Conservation (phyloP, 352 stramenopile species). For the Phytophthora nicotianae region DNA sequence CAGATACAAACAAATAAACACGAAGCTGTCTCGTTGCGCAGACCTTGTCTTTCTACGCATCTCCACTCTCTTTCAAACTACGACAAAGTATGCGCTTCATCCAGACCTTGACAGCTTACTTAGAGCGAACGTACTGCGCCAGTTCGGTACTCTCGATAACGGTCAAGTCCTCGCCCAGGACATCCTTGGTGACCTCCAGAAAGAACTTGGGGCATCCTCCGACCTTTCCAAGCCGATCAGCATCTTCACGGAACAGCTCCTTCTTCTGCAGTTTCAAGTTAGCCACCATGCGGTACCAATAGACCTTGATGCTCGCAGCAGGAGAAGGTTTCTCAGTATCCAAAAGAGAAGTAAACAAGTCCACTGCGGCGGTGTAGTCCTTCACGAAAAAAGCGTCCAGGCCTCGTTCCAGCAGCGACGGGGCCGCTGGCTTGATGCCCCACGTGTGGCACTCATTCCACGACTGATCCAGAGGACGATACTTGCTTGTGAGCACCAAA, state of each 20-base stretch:
- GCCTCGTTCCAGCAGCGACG: slow-evolving; percentile 21
- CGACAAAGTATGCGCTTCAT: not conserved
- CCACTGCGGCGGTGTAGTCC: slow-evolving; percentile 19
- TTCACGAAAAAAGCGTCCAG: slow-evolving; percentile 23
- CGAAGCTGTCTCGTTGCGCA: no score
- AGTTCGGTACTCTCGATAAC: slow-evolving; percentile 12
- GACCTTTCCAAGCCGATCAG: slow-evolving; percentile 10
- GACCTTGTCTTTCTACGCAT: not conserved
- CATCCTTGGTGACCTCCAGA: slow-evolving; percentile 21
- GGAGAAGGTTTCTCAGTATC: slow-evolving; percentile 11
- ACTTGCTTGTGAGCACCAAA: slow-evolving; percentile 18
- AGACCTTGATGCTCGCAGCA: slow-evolving; percentile 13
- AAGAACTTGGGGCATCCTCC: slow-evolving; percentile 26
- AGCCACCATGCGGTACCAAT: slow-evolving; percentile 31
- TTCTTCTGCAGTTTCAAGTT: slow-evolving; percentile 28
- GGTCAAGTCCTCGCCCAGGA: slow-evolving; percentile 9
- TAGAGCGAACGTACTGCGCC: slow-evolving; percentile 9
- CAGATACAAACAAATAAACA: not conserved
- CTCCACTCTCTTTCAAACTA: not conserved
- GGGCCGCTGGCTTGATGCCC: slow-evolving; percentile 14
- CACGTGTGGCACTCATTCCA: slow-evolving; percentile 32
- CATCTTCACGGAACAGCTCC: slow-evolving; percentile 22
- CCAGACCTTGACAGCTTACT: slow-evolving; percentile 3
- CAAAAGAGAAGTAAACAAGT: slow-evolving; percentile 21
- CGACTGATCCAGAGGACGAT: slow-evolving; percentile 22